Base-by-base conservation (phyloP, 2,329 filamentous ascomycete species). In the Nemania serpens region DNA sequence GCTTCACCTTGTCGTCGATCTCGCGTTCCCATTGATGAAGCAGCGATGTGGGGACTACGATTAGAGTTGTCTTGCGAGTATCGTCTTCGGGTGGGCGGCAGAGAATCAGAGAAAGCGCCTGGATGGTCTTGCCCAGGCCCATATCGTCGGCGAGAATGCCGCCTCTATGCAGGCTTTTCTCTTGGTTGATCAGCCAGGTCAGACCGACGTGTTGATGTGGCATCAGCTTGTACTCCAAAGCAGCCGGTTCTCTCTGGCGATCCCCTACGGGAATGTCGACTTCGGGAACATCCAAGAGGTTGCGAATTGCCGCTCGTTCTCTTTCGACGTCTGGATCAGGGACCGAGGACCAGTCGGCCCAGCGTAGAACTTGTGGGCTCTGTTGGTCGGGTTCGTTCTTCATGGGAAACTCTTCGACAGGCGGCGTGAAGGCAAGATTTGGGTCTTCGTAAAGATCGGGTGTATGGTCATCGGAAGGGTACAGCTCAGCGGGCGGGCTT, bases 111-210 rank as follows among this genome's bases (percentile, higher is more conserved):
- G 71, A 67, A 29, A 73, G 61, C 2, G 71, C 71, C 56, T 73
- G 69, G 22, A 73, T 64, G 9, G 71, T 73, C 60, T 73, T 73
- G 43, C 71, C 71, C 20, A 73, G 48, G 9, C 71, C 71, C 71
- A 73, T 73, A 5, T 68, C 70, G 39, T 73, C 70, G 54, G 71
- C 71, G 36, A 73, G 70, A 47, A 73, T 68, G 2, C 68, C 69
- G 3, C 71, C 71, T 58, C 70, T 72, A 17, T 65, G 55, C 5
- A 33, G 2, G 41, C 68, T 65, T 22, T 71, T 55, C 56, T 73
- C 71, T 42, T 71, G 69, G 20, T 69, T 53, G n/a, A 69, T 66
- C 49, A 73, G 51, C 71, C 71, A 73, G 15, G 69, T 72, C 7
- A 73, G 59, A 53, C 68, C 66, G 12, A 71, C 66, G 33, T 59